A percentile compares a stretch with the other conserved stretches of the same genome.
Evolutionary conservation across 108 stramenopile species (phyloP).

Genomic region (Discostella pseudostelligera): DNA sequence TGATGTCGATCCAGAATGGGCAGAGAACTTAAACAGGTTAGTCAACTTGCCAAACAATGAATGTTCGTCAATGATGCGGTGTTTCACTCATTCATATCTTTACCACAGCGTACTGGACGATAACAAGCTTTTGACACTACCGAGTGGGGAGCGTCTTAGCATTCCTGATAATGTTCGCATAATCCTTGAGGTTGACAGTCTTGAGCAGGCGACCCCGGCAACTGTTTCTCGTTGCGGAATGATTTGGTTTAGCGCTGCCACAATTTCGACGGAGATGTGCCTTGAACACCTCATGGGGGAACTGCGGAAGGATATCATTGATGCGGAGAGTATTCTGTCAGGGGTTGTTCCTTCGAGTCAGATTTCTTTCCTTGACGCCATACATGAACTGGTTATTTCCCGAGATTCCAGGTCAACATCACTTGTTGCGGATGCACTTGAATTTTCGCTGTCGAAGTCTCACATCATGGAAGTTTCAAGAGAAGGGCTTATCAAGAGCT

Average conservation of each 20-base stretch:
- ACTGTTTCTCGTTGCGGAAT: constrained; percentile 99
- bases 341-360: constrained; percentile 59
- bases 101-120: constrained; percentile 88
- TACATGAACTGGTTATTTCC: constrained; percentile 57
- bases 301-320: constrained; percentile 54
- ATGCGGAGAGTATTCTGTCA: constrained; percentile 39
- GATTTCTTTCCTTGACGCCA: constrained; percentile 66
- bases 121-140: constrained; percentile 95
- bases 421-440: constrained; percentile 76
- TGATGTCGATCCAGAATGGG: constrained; percentile 96
- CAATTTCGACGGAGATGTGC: constrained; percentile 83
- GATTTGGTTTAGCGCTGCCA: constrained; percentile 96
- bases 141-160: constrained; percentile 90
- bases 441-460: constrained; percentile 62
- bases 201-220: constrained; percentile 94
- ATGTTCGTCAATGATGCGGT: neutral
- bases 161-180: constrained; percentile 89
- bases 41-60: constrained; percentile 13
- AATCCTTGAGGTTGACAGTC: constrained; percentile 94
- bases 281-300: constrained; percentile 58
- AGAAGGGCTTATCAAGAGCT: constrained; percentile 83
- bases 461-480: constrained; percentile 93
- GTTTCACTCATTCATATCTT: neutral
- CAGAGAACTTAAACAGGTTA: constrained; percentile 75
- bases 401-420: constrained; percentile 61